Evolutionary conservation across 108 stramenopile species (phyloP), one percentile per base, ranked within the genome.

Genomic region (Discostella stelligeroides): DNA sequence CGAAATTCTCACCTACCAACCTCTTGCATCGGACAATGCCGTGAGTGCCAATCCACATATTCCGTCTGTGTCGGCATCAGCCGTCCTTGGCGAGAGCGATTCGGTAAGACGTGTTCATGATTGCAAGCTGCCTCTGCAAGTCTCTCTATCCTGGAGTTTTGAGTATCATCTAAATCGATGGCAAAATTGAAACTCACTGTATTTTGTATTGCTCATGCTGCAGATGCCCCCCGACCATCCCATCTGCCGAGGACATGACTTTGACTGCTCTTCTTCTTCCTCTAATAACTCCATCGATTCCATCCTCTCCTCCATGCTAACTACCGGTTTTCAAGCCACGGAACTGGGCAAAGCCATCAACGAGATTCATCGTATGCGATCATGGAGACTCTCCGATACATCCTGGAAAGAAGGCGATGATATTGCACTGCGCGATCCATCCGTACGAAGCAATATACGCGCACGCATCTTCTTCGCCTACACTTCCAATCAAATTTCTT

Each of bases 401-500:
- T 85, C 87, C 48, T 85, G 87, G 57, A 84, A 85, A 34, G 85
- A 88, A 45, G 88, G 86, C n/a, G 91, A 96, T 54, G 91, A 93
- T 65, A 91, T 90, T 58, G 82, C 90, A 21, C 73, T 96, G 7
- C 50, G 70, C 47, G 81, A 87, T 39, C 51, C 34, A 11, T 53
- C 70, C 10, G 57, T 89, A 12, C 85, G 98, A 41, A 54, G 81
- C 9, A 84, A 84, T 21, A 82, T 95, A 57, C 80, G 98, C 60
- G 94, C 97, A 37, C 83, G 91, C 14, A 98, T 99, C 24, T 99
- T 98, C 70, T 84, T 99, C 18, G 84, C 85, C 0, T 99, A 98
- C 85, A 99, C 99, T 7, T 92, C 90, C 48, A 99, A 99, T 82
- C 95, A 98, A 83, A 98, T 99, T 43, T 96, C 95, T 5, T 98